A percentile compares a stretch with the other conserved stretches of the same genome.
These are phyloP conservation scores for Xylariales sp. DNA, from an alignment of 2,329 filamentous ascomycete species.

Conservation along the genomic window DNA sequence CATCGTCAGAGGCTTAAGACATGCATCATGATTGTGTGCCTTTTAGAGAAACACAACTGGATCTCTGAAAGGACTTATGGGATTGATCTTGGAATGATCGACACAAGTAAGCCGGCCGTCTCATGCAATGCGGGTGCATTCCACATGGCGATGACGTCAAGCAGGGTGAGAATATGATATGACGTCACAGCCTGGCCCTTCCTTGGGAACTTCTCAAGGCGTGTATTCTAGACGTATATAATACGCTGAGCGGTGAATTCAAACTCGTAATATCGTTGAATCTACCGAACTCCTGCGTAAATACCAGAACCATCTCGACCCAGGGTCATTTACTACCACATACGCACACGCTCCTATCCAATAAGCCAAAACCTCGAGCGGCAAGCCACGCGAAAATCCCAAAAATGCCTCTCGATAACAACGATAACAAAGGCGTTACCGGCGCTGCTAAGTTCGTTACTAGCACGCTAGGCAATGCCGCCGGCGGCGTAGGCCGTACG, in stretches of 20 bases:
- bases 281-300: not conserved
- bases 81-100: not conserved
- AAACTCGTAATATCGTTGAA: not conserved
- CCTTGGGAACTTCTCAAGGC: not conserved
- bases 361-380: not conserved
- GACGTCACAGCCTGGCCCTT: constrained; percentile 20
- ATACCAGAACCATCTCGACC: not conserved
- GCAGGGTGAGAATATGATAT: not conserved
- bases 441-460: constrained; percentile 52
- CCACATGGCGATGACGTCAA: constrained; percentile 25
- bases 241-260: not conserved
- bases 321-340: not conserved
- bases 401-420: constrained; percentile 49
- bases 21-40: no score
- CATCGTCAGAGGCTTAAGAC: no score
- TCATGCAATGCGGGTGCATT: no score
- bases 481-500: constrained; percentile 49
- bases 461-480: constrained; percentile 49
- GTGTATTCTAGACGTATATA: not conserved
- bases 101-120: not conserved
- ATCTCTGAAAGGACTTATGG: no score
- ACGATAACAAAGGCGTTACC: constrained; percentile 47
- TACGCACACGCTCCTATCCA: not conserved
- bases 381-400: constrained; percentile 1
- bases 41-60: no score